Base-by-base conservation (phyloP, 2,329 filamentous ascomycete genomes). In the Teratosphaeria viscida region DNA sequence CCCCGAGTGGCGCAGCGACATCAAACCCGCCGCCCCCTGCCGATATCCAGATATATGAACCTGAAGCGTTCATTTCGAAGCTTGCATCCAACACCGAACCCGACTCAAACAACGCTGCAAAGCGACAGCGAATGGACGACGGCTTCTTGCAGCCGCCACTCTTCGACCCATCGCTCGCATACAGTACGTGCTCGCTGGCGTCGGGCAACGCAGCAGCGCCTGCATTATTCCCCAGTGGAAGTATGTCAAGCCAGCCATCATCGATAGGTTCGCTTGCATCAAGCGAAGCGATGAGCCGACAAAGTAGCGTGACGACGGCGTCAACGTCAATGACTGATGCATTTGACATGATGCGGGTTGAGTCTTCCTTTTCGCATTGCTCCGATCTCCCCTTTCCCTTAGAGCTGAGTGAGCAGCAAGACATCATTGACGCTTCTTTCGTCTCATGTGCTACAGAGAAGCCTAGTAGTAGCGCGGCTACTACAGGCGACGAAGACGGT, bases 311-410 rank as follows among this genome's bases (percentile, higher is more conserved):
- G 61, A 66, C 63, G 65, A 74, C 73, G 66, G 69, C 72, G 53
- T 70, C 71, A 60, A 49, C 43, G 19, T 73, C 60, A 32, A 34
- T 77, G 66, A 69, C 70, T 67, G 73, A 73, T 67, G 68, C 70
- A 55, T 66, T 76, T 64, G 72, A 73, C 62, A 77, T 78, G 76
- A 68, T 77, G 69, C 74, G 74, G 56, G 68, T 77, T 67, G 69
- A 73, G 62, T 79, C 77, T 67, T 70, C 72, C 66, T 68, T 72
- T 66, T 70, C 69, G 34, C 61, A 61, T 63, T 59, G 59, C 39
- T 64, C 67, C 12, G 57, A 55, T 47, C 57, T 55, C 52, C 57
- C 61, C 49, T 66, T 67, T 61, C 47, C 63, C 60, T 55, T 67
- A 55, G 63, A 59, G 43, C 19, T 49, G 43, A 23, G n/a, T 49